Evolutionary conservation across 208 protist species (phyloP).

Genomic region (Zelonia costaricensis): DNA sequence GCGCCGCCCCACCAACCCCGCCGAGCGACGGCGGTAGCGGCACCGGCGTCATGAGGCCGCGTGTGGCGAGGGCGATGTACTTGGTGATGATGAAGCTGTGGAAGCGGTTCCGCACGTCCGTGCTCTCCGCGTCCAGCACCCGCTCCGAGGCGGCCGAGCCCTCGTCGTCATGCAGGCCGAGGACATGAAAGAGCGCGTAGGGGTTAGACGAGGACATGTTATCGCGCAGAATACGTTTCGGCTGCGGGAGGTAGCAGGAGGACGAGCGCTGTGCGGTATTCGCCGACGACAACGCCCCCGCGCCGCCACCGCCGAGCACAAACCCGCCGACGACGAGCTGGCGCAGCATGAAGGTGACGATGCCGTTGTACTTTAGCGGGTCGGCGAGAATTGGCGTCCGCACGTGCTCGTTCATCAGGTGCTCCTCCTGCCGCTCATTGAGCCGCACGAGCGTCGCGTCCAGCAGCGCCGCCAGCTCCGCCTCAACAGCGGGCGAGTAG

Average conservation of each 20-base stretch:
- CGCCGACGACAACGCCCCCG: not conserved
- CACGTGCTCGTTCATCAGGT: slow-evolving; percentile 71
- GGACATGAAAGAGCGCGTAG: slow-evolving; percentile 59
- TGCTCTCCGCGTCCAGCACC: slow-evolving; percentile 39
- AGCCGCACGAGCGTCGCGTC: slow-evolving; percentile 68
- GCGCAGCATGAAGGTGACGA: slow-evolving; percentile 71
- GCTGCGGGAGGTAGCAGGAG: not conserved
- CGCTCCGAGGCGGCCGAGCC: slow-evolving; percentile 47
- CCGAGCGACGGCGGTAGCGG: slow-evolving; percentile 37
- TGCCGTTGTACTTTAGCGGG: slow-evolving; percentile 66
- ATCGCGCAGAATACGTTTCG: slow-evolving; percentile 39
- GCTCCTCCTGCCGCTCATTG: slow-evolving; percentile 75
- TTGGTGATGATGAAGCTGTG: slow-evolving; percentile 71
- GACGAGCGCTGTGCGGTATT: not conserved
- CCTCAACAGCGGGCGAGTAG: slow-evolving; percentile 60
- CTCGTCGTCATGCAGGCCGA: slow-evolving; percentile 78
- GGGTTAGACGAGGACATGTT: slow-evolving; percentile 41
- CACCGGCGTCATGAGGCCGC: slow-evolving; percentile 38
- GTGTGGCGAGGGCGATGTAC: slow-evolving; percentile 49
- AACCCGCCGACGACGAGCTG: slow-evolving; percentile 43
- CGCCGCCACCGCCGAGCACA: not conserved
- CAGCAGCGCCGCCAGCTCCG: slow-evolving; percentile 56
- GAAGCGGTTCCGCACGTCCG: slow-evolving; percentile 54
- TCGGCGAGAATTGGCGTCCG: slow-evolving; percentile 58
- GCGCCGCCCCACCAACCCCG: slow-evolving; percentile 6